Conservation (phyloP, 495 filamentous ascomycete species). For the Penicillium dipodomyicola region DNA sequence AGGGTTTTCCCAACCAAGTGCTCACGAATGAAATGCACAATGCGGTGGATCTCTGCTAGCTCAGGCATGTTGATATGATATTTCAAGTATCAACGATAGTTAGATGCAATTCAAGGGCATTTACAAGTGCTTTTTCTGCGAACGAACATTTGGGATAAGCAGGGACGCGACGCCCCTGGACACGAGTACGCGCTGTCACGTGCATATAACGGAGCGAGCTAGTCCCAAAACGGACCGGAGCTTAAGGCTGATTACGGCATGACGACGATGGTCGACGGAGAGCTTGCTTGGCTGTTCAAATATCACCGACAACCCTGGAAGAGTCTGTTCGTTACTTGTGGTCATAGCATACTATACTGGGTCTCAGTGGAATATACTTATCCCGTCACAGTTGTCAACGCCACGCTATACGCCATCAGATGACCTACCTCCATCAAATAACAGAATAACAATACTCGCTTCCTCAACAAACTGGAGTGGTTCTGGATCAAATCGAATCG, state of each 20-base stretch:
- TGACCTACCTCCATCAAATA: neutral
- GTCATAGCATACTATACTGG: neutral
- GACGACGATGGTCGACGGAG: neutral
- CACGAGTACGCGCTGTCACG: constrained; percentile 4
- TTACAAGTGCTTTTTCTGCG: constrained; percentile 1
- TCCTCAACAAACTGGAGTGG: constrained; percentile 39
- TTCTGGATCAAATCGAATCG: constrained; percentile 37
- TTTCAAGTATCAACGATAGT: neutral
- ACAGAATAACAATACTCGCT: neutral
- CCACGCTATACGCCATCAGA: neutral
- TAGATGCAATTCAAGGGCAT: neutral
- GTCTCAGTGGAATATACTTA: neutral
- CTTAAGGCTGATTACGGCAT: neutral
- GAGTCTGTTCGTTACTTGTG: neutral
- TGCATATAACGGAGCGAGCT: neutral
- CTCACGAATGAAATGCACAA: constrained; percentile 77
- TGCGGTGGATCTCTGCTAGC: constrained; percentile 80
- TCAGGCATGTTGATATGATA: constrained; percentile 64
- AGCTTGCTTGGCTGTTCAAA: neutral
- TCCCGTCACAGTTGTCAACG: neutral
- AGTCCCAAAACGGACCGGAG: neutral
- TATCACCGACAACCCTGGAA: neutral
- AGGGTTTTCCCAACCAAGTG: constrained; percentile 83
- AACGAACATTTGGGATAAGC: neutral
- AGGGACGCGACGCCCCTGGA: neutral